Conservation (phyloP, 2,329 filamentous ascomycete species). For the Chrysoporthe deuterocubensis region DNA sequence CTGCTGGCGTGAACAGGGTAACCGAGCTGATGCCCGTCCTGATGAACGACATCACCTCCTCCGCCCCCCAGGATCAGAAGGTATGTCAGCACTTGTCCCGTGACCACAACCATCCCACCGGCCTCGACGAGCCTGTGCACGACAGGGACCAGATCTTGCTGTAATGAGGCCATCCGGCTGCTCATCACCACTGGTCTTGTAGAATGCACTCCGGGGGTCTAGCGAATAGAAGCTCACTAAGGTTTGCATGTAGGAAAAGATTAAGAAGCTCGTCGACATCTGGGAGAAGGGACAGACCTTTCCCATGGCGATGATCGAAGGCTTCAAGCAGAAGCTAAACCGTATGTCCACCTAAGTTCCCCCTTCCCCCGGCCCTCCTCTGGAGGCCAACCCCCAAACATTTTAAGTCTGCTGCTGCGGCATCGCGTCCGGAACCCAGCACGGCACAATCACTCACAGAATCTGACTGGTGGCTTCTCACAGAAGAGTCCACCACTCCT, state of each 20-base stretch:
- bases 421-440: not conserved
- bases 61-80: conserved; percentile 93
- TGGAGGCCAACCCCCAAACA: conserved; percentile 6
- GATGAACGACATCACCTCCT: conserved; percentile 93
- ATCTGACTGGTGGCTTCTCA: conserved; percentile 46
- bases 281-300: conserved; percentile 98
- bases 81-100: conserved; percentile 60
- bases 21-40: conserved; percentile 91
- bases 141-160: conserved; percentile 18
- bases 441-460: conserved; percentile 23
- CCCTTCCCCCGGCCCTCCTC: conserved; percentile 11
- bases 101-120: not conserved
- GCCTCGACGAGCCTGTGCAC: conserved; percentile 17
- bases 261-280: conserved; percentile 93
- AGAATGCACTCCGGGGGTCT: conserved; percentile 28
- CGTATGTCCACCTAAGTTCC: conserved; percentile 21
- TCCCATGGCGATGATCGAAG: conserved; percentile 74
- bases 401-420: not conserved
- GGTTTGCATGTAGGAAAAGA: conserved; percentile 78
- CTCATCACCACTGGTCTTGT: conserved; percentile 17
- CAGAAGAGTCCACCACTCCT: conserved; percentile 75
- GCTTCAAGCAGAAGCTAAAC: conserved; percentile 81
- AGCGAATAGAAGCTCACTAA: conserved; percentile 44
- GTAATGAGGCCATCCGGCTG: conserved; percentile 29
- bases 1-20: conserved; percentile 93